Conservation (phyloP, 129 eudicot genomes). For the Flaveria brownii region DNA sequence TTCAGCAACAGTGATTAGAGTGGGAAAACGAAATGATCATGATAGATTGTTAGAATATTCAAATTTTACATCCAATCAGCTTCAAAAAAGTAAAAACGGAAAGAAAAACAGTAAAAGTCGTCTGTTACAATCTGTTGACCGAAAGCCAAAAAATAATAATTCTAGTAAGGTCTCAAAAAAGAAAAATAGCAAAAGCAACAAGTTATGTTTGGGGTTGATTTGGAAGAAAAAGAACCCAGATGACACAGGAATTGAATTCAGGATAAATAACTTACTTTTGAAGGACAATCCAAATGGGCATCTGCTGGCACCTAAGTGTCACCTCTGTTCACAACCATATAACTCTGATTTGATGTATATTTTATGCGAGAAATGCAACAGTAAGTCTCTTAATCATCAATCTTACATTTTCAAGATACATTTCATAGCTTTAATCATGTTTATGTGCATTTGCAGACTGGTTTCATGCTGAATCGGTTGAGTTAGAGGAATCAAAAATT, state of each 20-base stretch:
- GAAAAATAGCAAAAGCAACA: constrained; percentile 27
- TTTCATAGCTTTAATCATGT: constrained; percentile 1
- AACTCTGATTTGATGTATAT: constrained; percentile 68
- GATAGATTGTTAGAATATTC: constrained; percentile 34
- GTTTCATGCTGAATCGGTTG: constrained; percentile 90
- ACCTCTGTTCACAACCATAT: constrained; percentile 64
- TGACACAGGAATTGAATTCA: constrained; percentile 73
- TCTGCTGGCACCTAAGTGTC: constrained; percentile 42
- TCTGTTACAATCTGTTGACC: constrained; percentile 30
- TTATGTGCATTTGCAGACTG: constrained; percentile 57
- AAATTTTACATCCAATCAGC: constrained; percentile 23
- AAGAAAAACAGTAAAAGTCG: constrained; percentile 35
- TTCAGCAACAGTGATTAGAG: constrained; percentile 35
- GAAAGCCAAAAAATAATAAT: constrained; percentile 16
- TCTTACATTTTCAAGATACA: not conserved
- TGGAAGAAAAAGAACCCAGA: constrained; percentile 56
- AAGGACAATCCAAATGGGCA: constrained; percentile 51
- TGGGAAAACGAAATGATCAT: constrained; percentile 34
- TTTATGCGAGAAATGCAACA: constrained; percentile 57
- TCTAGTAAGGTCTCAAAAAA: constrained; percentile 34
- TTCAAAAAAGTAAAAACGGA: constrained; percentile 30
- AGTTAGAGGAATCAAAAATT: constrained; percentile 64
- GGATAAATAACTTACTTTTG: constrained; percentile 52
- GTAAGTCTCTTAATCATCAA: constrained; percentile 44
- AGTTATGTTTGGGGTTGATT: constrained; percentile 62